A percentile compares a stretch with the other conserved stretches of the same genome.
These are phyloP conservation scores for Trichoderma asperelloides DNA, from an alignment of 495 filamentous ascomycete genomes.

Conservation along the genomic window DNA sequence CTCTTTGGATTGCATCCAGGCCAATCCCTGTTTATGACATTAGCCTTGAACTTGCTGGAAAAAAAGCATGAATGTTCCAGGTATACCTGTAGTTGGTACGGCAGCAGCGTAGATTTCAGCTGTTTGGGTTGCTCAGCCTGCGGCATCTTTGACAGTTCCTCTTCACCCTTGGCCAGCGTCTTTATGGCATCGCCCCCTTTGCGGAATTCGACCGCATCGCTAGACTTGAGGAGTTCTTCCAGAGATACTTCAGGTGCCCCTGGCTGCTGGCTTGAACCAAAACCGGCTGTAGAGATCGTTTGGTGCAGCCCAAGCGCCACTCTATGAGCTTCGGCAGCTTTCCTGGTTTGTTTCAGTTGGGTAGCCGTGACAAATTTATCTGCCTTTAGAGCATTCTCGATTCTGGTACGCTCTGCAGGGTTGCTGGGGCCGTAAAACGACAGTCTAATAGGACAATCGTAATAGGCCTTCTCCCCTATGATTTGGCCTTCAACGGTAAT, in stretches of 20 bases:
- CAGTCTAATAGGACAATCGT: slow-evolving; percentile 62
- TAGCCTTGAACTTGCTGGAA: slow-evolving; percentile 4
- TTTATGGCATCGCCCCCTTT: slow-evolving; percentile 56
- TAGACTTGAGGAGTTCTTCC: slow-evolving; percentile 56
- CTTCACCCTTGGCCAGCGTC: slow-evolving; percentile 61
- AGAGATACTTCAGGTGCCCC: slow-evolving; percentile 34
- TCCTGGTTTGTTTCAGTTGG: slow-evolving; percentile 37
- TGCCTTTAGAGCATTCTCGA: slow-evolving; percentile 53
- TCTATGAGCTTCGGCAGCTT: slow-evolving; percentile 40
- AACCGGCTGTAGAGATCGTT: slow-evolving; percentile 23
- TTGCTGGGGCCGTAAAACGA: slow-evolving; percentile 58
- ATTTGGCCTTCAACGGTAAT: slow-evolving; percentile 56
- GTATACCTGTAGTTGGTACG: slow-evolving; percentile 62
- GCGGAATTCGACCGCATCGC: slow-evolving; percentile 50
- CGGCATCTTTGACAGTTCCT: slow-evolving; percentile 63
- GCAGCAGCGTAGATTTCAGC: slow-evolving; percentile 58
- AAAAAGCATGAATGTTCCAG: not conserved
- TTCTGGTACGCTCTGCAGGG: slow-evolving; percentile 31
- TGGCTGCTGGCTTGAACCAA: slow-evolving; percentile 16
- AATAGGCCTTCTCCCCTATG: slow-evolving; percentile 48
- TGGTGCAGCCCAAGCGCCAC: slow-evolving; percentile 25
- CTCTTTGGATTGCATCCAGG: slow-evolving; percentile 76
- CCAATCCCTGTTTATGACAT: slow-evolving; percentile 51
- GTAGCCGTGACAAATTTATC: slow-evolving; percentile 47
- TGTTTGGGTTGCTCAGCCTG: slow-evolving; percentile 56